phyloP scores from a whole-genome alignment of 1,284 basidiomycete species.

The Gomphus sp. region DNA sequence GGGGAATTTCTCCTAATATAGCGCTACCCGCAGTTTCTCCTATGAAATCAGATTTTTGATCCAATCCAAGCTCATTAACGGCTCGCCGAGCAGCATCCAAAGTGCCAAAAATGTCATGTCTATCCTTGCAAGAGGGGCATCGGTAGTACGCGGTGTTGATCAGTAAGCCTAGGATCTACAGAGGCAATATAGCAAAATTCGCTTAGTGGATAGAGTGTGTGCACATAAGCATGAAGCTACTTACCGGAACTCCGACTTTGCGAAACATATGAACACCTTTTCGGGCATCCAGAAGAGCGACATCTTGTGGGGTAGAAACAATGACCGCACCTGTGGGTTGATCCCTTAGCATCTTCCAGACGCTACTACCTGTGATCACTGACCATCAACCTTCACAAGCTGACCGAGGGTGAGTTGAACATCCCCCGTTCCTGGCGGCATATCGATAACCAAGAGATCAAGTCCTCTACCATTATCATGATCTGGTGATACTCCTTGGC shows the following conservation, averaged over 20 bases:
- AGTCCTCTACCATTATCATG: constrained; percentile 35
- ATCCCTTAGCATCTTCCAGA: background rate
- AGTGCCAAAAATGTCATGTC: constrained; percentile 76
- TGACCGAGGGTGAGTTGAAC: constrained; percentile 91
- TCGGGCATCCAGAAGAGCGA: constrained; percentile 85
- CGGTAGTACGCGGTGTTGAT: constrained; percentile 89
- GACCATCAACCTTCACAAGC: constrained; percentile 81
- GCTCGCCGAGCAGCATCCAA: constrained; percentile 57
- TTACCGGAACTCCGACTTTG: constrained; percentile 82
- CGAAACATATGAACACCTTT: constrained; percentile 93
- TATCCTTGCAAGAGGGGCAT: constrained; percentile 67
- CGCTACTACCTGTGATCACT: constrained; percentile 13
- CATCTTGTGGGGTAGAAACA: constrained; percentile 93
- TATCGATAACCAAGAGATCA: constrained; percentile 89
- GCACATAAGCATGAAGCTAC: constrained; percentile 16
- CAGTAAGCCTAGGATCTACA: constrained; percentile 78
- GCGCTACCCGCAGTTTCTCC: constrained; percentile 27
- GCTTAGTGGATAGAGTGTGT: background rate
- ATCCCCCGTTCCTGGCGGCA: constrained; percentile 97
- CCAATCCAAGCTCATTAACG: constrained; percentile 51
- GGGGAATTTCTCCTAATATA: constrained; percentile 79
- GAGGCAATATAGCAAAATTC: background rate
- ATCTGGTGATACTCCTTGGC: constrained; percentile 1
- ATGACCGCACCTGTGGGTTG: constrained; percentile 69
- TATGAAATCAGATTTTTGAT: constrained; percentile 25